A percentile compares a stretch with the other conserved stretches of the same genome.
phyloP scores from a whole-genome alignment of 306 rosid genomes.

The Begonia fuchsioides region DNA sequence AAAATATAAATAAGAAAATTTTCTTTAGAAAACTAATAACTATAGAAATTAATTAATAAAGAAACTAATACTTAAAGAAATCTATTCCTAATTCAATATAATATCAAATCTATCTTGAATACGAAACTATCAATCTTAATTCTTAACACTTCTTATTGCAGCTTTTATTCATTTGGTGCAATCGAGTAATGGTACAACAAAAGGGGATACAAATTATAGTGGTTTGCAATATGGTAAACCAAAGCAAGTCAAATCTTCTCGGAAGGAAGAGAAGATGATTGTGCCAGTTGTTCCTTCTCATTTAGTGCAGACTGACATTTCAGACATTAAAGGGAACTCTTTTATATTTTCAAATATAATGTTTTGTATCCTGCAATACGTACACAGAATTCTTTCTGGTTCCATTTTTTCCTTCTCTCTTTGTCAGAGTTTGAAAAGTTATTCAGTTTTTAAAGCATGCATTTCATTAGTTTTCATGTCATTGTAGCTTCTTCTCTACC shows the following conservation, averaged over 20 bases:
- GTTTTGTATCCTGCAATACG: constrained; percentile 69
- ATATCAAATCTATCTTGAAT: no score
- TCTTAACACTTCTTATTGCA: constrained; percentile 31
- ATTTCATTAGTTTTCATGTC: no score
- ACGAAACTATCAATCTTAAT: no score
- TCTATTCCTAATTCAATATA: no score
- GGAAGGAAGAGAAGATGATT: constrained; percentile 39
- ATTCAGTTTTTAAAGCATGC: no score
- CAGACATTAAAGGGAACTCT: constrained; percentile 55
- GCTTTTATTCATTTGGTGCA: constrained; percentile 85
- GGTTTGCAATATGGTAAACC: constrained; percentile 35
- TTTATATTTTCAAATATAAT: constrained; percentile 67
- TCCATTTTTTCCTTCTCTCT: not conserved
- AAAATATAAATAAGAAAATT: no score
- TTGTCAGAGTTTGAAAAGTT: not conserved
- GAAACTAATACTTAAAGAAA: no score
- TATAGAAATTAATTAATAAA: no score
- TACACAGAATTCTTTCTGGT: not conserved
- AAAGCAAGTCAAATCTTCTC: constrained; percentile 31
- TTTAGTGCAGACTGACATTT: constrained; percentile 80
- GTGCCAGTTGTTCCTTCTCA: constrained; percentile 69
- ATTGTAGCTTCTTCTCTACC: no score
- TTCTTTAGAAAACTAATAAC: no score
- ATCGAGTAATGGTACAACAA: constrained; percentile 75
- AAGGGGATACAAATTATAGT: constrained; percentile 33